Percentiles rank a stretch among this genome's conserved stretches.
phyloP scores from a whole-genome alignment of 257 asterid species.

The Salvia hispanica region DNA sequence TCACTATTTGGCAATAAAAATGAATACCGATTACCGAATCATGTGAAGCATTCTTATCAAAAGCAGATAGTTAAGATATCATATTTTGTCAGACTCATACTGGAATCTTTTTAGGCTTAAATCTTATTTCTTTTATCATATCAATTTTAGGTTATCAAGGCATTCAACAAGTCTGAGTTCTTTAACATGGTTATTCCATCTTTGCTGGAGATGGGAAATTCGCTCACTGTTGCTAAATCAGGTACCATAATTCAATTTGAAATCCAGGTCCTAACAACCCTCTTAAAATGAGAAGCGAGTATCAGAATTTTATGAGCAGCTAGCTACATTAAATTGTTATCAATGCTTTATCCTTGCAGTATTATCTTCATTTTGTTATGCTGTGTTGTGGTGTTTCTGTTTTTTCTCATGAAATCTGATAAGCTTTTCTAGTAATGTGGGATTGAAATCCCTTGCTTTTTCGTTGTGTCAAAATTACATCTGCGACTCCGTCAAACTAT shows the following conservation, averaged over 20 bases:
- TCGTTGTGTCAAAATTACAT: neutral
- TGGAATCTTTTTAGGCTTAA: conserved; percentile 28
- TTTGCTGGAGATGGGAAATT: conserved; percentile 69
- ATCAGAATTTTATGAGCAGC: conserved; percentile 20
- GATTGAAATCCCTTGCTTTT: conserved; percentile 2
- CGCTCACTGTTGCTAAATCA: conserved; percentile 39
- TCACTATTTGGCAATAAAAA: neutral
- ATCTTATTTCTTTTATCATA: conserved; percentile 31
- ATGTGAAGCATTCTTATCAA: conserved; percentile 1
- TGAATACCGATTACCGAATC: neutral
- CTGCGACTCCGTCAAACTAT: neutral
- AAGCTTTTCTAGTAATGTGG: conserved; percentile 1
- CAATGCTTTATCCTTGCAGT: neutral
- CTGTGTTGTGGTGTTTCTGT: neutral
- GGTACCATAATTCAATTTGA: conserved; percentile 34
- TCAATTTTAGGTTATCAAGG: conserved; percentile 65
- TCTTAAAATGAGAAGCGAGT: conserved; percentile 10
- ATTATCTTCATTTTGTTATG: too few relatives aligned
- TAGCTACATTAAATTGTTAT: neutral
- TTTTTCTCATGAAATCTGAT: conserved; percentile 20
- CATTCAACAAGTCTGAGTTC: conserved; percentile 73
- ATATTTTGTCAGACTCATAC: neutral
- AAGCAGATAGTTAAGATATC: conserved; percentile 11
- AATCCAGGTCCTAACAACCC: conserved; percentile 19
- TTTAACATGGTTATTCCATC: conserved; percentile 67